Evolutionary conservation across 495 filamentous ascomycete genomes (phyloP).

Genomic region (Penicillium roqueforti): DNA sequence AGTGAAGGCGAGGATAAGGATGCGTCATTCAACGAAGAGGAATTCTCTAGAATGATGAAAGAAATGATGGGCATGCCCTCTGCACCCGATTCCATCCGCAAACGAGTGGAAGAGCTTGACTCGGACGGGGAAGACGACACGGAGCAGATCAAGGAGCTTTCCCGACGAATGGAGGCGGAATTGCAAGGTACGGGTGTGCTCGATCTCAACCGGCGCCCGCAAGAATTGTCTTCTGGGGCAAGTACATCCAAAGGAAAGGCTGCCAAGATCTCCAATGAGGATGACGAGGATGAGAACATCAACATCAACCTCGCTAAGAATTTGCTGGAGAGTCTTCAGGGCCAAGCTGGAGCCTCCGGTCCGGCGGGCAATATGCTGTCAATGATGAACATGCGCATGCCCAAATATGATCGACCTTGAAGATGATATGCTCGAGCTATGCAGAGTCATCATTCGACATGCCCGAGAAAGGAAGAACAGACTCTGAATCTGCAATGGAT

Average conservation of each 20-base stretch:
- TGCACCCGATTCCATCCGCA: slow-evolving; percentile 27
- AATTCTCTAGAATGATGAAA: slow-evolving; percentile 82
- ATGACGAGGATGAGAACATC: slow-evolving; percentile 57
- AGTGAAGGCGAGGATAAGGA: slow-evolving; percentile 68
- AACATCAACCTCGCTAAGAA: slow-evolving; percentile 90
- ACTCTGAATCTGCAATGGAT: not conserved
- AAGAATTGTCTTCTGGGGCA: slow-evolving; percentile 15
- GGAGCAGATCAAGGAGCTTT: slow-evolving; percentile 66
- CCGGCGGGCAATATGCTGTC: slow-evolving; percentile 82
- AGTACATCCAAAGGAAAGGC: slow-evolving; percentile 24
- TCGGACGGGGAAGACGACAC: slow-evolving; percentile 53
- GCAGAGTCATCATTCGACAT: not conserved
- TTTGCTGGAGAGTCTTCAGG: slow-evolving; percentile 85
- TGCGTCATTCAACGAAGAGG: slow-evolving; percentile 76
- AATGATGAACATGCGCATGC: slow-evolving; percentile 76
- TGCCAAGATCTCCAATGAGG: slow-evolving; percentile 13
- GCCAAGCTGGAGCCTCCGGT: slow-evolving; percentile 77
- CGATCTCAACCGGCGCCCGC: slow-evolving; percentile 50
- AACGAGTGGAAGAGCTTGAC: slow-evolving; percentile 46
- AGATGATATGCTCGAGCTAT: too few relatives aligned
- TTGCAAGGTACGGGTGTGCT: slow-evolving; percentile 73
- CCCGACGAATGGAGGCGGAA: slow-evolving; percentile 76
- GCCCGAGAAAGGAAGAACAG: not conserved
- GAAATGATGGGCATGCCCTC: slow-evolving; percentile 88
- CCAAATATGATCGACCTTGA: slow-evolving; percentile 60